Base-by-base conservation (phyloP, 129 eudicot genomes). In the Pittosporum tobira region DNA sequence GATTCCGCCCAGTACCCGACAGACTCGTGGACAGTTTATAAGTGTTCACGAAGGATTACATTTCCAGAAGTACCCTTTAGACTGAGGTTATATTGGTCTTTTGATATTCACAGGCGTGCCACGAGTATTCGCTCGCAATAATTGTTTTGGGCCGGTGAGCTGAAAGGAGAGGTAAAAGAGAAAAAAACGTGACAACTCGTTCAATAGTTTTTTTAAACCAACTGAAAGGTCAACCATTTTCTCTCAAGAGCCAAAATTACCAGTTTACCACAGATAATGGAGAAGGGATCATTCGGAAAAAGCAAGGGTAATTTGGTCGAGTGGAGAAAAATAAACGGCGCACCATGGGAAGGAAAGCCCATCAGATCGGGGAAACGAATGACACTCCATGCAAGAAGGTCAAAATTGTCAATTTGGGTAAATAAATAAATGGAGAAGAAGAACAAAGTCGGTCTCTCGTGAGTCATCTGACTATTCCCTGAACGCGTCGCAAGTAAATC, bases 111-210 rank as follows among this genome's bases (percentile, higher is more conserved):
- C 24, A 40, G 51, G 63, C 30, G 51, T 77, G 77, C 21, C 68
- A 45, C 29, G 48, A 54, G 40, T 40, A 28, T 60, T 56, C 14
- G 24, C 26, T 3, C 28, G 36, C 25, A 50, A 64, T 52, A 60
- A 68, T 57, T 25, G 29, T 28, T 54, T 14, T 66, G 54, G 67
- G 50, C 69, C 60, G 68, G 68, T 42, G 73, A 40, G 54, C 36
- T 31, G 11, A 40, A 34, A 1, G 59, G 45, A 26, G 56, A 18
- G 50, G 65, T 55, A 53, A 52, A 68, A 46, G 72, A 70, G 59
- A 44, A 58, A 27, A 83, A 72, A 72, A 74, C 71, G 71, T 74
- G 70, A 69, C 13, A 69, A 68, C 58, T 53, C 71, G 67, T 65
- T 56, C 48, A 57, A 57, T 73, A 43, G 7, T 34, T 34, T 48